These are phyloP conservation scores for Ustilago sp. DNA, from an alignment of 1,284 basidiomycete genomes.

Conservation along the genomic window DNA sequence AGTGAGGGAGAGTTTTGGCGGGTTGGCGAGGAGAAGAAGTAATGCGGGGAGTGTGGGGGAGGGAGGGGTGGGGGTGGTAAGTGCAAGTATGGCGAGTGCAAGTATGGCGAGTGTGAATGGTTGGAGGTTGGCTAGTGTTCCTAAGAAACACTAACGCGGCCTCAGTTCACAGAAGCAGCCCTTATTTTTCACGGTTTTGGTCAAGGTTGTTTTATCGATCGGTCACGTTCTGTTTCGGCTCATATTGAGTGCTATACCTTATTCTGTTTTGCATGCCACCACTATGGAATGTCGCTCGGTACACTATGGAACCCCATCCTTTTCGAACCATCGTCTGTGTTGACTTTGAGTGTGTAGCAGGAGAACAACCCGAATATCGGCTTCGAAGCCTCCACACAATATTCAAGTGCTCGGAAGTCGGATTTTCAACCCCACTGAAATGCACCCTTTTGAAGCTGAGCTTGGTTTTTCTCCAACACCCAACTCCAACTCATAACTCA, in stretches of 20 bases:
- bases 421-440: neutral
- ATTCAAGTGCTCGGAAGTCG: neutral
- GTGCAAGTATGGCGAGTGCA: constrained; percentile 14
- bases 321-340: too few relatives aligned
- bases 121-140: constrained; percentile 42
- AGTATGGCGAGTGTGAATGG: constrained; percentile 36
- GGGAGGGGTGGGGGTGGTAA: neutral
- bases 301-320: too few relatives aligned
- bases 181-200: neutral
- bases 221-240: neutral
- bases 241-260: neutral
- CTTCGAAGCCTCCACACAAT: constrained; percentile 6
- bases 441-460: neutral
- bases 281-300: constrained; percentile 4
- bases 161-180: neutral
- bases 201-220: neutral
- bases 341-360: neutral
- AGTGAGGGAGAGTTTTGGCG: constrained; percentile 89
- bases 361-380: neutral
- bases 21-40: constrained; percentile 77
- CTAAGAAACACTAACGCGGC: constrained; percentile 28
- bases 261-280: neutral
- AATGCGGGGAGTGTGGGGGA: constrained; percentile 72
- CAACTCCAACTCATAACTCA: neutral
- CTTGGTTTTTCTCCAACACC: neutral